Conservation (phyloP, 805 yeast species). For the Wickerhamiella siamensis region DNA sequence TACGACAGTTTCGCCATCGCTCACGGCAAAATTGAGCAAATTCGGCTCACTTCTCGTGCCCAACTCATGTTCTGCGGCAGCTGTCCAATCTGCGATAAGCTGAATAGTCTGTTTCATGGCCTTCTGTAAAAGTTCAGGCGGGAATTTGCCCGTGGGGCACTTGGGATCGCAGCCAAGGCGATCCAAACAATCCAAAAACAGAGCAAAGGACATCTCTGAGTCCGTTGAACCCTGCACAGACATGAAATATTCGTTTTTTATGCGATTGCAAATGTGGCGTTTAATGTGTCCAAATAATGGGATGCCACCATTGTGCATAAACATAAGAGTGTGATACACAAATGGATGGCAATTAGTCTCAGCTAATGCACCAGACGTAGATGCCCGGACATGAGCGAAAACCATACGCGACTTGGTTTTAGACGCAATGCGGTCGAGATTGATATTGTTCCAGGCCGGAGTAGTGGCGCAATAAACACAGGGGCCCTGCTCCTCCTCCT, state of each 20-base stretch:
- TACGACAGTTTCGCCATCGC: conserved; percentile 79
- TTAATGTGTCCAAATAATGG: conserved; percentile 61
- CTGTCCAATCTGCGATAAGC: conserved; percentile 65
- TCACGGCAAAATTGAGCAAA: conserved; percentile 80
- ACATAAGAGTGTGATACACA: conserved; percentile 71
- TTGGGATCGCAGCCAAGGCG: conserved; percentile 65
- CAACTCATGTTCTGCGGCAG: conserved; percentile 34
- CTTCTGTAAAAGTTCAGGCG: conserved; percentile 36
- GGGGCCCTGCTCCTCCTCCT: conserved; percentile 50
- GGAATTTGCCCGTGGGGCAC: conserved; percentile 37
- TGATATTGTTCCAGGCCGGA: conserved; percentile 88
- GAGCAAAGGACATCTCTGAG: conserved; percentile 87
- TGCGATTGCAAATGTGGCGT: conserved; percentile 51
- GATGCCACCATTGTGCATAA: conserved; percentile 90
- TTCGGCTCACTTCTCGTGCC: conserved; percentile 48
- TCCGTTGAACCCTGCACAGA: conserved; percentile 88
- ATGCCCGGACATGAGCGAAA: conserved; percentile 93
- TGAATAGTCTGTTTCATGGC: conserved; percentile 66
- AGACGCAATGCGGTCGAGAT: conserved; percentile 69
- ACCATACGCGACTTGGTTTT: conserved; percentile 74
- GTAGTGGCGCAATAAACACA: conserved; percentile 92
- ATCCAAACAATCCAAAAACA: conserved; percentile 62
- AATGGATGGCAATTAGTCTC: conserved; percentile 98
- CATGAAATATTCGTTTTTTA: conserved; percentile 67
- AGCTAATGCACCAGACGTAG: conserved; percentile 84